Percentiles rank a stretch among this genome's conserved stretches.
Conservation (phyloP, 2,329 filamentous ascomycete species). For the Cyclaneusma minus region DNA sequence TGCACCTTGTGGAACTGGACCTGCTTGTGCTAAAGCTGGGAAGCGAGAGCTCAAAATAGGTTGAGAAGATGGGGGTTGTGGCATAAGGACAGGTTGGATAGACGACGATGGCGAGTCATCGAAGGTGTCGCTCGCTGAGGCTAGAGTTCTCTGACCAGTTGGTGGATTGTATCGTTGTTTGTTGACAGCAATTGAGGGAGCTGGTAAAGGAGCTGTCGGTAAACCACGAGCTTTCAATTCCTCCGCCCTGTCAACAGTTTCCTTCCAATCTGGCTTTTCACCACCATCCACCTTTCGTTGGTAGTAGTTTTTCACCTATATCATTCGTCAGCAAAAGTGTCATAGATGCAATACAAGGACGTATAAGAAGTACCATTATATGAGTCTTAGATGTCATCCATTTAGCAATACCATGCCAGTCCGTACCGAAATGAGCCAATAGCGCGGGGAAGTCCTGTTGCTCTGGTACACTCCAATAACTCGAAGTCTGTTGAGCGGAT, state of each 20-base stretch:
- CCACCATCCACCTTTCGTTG: conserved; percentile 44
- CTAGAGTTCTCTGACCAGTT: conserved; percentile 4
- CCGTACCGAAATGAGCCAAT: conserved; percentile 60
- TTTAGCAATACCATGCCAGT: conserved; percentile 59
- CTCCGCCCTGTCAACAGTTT: conserved; percentile 44
- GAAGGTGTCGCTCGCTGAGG: conserved; percentile 2
- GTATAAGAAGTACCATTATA: conserved; percentile 71
- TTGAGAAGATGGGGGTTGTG: conserved; percentile 11
- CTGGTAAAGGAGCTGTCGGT: conserved; percentile 41
- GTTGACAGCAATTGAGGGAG: conserved; percentile 33
- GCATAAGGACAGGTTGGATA: conserved; percentile 13
- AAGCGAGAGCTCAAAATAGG: conserved; percentile 12
- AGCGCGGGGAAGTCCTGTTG: conserved; percentile 61
- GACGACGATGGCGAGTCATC: conserved; percentile 4
- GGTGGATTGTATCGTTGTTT: conserved; percentile 33
- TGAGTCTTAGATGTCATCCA: conserved; percentile 75
- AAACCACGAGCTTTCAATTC: conserved; percentile 38
- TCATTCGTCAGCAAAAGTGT: too few species aligned
- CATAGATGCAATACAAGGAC: conserved; percentile 14
- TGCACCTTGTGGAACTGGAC: conserved; percentile 12
- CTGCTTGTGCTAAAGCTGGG: conserved; percentile 17
- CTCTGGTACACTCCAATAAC: conserved; percentile 80
- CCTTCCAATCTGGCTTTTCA: conserved; percentile 40
- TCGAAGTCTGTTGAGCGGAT: conserved; percentile 46
- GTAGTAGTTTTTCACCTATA: conserved; percentile 54